These are phyloP conservation scores for Musa itinerans DNA, from an alignment of 176 grass and related monocot genomes.

Conservation along the genomic window DNA sequence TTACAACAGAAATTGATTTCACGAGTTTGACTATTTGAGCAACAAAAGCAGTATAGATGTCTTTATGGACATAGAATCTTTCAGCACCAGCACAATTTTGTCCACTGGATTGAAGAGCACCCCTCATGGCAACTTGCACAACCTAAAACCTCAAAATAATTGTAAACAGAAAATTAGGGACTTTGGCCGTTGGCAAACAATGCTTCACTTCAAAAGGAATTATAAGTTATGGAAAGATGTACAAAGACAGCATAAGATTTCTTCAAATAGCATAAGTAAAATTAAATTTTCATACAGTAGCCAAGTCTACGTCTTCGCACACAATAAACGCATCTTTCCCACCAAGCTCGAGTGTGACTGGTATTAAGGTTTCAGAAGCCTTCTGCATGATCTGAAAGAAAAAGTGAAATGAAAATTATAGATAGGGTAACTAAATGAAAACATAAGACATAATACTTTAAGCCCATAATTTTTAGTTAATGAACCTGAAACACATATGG, in stretches of 20 bases:
- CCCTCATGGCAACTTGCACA: slow-evolving; percentile 94
- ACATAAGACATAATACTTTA: not conserved
- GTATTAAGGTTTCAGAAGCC: slow-evolving; percentile 87
- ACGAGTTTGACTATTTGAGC: slow-evolving; percentile 64
- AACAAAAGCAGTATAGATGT: slow-evolving; percentile 76
- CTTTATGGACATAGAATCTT: slow-evolving; percentile 96
- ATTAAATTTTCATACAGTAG: slow-evolving; percentile 51
- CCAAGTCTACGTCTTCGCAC: slow-evolving; percentile 96
- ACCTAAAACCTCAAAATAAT: slow-evolving; percentile 32
- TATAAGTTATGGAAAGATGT: not conserved
- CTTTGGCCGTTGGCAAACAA: not conserved
- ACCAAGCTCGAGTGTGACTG: slow-evolving; percentile 92
- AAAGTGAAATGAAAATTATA: slow-evolving; percentile 3
- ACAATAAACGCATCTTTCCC: slow-evolving; percentile 99
- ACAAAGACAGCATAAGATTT: slow-evolving; percentile 10
- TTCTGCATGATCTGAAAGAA: slow-evolving; percentile 83
- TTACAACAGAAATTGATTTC: slow-evolving; percentile 98
- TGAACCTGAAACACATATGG: no score
- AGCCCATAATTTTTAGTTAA: not conserved
- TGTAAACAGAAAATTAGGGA: not conserved
- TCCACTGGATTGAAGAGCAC: slow-evolving; percentile 86
- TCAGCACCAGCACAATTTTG: slow-evolving; percentile 98
- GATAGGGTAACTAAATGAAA: not conserved
- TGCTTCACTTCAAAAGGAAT: not conserved
- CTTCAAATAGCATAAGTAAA: slow-evolving; percentile 10